Evolutionary conservation across 331 rosid genomes (phyloP), one percentile per base, ranked within the genome.

Genomic region (Malus hybrid): DNA sequence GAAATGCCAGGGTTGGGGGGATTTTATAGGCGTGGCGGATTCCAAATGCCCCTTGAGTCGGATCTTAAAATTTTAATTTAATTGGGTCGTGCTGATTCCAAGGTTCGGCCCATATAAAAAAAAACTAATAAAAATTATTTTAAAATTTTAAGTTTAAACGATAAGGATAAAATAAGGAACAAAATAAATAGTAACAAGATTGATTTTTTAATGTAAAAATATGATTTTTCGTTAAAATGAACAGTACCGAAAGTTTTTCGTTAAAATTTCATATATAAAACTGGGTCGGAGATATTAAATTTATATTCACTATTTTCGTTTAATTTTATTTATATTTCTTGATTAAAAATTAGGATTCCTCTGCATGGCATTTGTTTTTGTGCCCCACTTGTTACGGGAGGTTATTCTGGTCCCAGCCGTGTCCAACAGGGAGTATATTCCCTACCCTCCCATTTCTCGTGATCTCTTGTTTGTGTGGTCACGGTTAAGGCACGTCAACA

Each of bases 1-100:
- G 7, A 24, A 13, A 1, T 5, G 61, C 1, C 2, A 15, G 0
- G 46, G 39, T 10, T 54, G 22, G 31, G 0, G 3, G 28, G 48
- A 16, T 62, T 89, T 81, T 83, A 91, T 89, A 91, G 86, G 39
- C 82, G 5, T 6, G 36, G 60, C 85, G 86, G 96, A 88, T 67
- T 79, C 76, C 82, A 91, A 63, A 63, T 13, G 50, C 69, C 60
- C 4, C 57, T 27, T 12, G 22, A 76, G 10, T 5, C 67, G 32
- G 52, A 59, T 46, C 44, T 46, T 22, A 56, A 57, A 42, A 42
- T 10, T 42, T 42, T 42, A 29, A 55, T 33, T 34, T 2, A 36
- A 32, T 69, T 20, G 15, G 22, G 74, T 16, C 20, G 7, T 5
- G 63, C 2, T 52, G 55, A 59, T 63, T 24, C 19, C 9, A 12